phyloP scores from a whole-genome alignment of 1,139 yeast genomes.

The Pichia sp. region DNA sequence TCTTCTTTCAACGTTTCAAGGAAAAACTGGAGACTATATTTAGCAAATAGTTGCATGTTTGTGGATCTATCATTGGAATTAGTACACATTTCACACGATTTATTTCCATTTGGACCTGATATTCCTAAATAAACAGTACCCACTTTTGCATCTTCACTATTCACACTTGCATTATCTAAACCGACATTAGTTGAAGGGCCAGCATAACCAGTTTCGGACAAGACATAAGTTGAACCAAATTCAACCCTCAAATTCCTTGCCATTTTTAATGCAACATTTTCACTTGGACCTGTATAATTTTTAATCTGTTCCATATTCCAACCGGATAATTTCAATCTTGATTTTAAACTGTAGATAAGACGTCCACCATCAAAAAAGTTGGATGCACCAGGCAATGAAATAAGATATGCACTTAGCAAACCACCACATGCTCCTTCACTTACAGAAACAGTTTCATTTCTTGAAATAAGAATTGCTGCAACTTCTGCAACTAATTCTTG shows the following conservation, averaged over 20 bases:
- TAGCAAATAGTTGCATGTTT: slow-evolving; percentile 75
- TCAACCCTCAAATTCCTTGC: slow-evolving; percentile 77
- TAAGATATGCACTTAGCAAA: slow-evolving; percentile 68
- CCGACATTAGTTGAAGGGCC: slow-evolving; percentile 55
- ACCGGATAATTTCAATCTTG: slow-evolving; percentile 68
- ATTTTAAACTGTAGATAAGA: slow-evolving; percentile 67
- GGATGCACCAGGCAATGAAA: slow-evolving; percentile 81
- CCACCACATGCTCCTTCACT: slow-evolving; percentile 93
- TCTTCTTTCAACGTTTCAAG: slow-evolving; percentile 34
- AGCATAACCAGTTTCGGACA: slow-evolving; percentile 84
- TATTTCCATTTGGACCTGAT: slow-evolving; percentile 58
- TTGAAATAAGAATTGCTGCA: slow-evolving; percentile 45
- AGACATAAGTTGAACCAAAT: slow-evolving; percentile 72
- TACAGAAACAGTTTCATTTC: slow-evolving; percentile 63
- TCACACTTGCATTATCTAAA: slow-evolving; percentile 23
- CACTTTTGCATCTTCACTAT: slow-evolving; percentile 30
- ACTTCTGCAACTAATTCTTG: slow-evolving; percentile 46
- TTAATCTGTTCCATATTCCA: slow-evolving; percentile 68
- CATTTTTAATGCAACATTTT: slow-evolving; percentile 63
- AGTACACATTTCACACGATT: slow-evolving; percentile 44
- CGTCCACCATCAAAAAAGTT: slow-evolving; percentile 80
- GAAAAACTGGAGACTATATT: slow-evolving; percentile 55
- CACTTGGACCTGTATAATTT: slow-evolving; percentile 75
- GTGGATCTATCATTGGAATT: slow-evolving; percentile 44
- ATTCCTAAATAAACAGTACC: slow-evolving; percentile 72